Conservation (phyloP, 2,329 filamentous ascomycete genomes). For the Alternaria arbusti region DNA sequence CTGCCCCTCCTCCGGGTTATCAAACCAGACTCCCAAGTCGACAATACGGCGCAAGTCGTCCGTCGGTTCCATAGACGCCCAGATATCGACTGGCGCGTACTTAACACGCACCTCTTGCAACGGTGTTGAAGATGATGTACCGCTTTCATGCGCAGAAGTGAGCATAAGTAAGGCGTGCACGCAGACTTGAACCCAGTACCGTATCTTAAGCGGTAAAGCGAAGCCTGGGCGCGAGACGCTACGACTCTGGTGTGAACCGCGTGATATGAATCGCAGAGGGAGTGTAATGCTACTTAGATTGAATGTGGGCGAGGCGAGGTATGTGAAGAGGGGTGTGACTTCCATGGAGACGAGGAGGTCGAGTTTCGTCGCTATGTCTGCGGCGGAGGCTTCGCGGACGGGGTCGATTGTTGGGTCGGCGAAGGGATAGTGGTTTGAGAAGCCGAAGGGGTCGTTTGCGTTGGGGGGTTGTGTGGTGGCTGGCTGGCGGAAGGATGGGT, state of each 20-base stretch:
- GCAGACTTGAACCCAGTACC: slow-evolving; percentile 43
- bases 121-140: neutral
- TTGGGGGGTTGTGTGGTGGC: slow-evolving; percentile 4
- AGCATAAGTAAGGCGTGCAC: slow-evolving; percentile 40
- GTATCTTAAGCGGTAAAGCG: slow-evolving; percentile 37
- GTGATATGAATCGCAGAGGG: slow-evolving; percentile 43
- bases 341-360: slow-evolving; percentile 40
- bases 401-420: slow-evolving; percentile 26
- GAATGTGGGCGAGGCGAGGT: slow-evolving; percentile 37
- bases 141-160: neutral
- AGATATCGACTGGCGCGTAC: slow-evolving; percentile 44
- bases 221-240: slow-evolving; percentile 27
- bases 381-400: slow-evolving; percentile 16
- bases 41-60: slow-evolving; percentile 38
- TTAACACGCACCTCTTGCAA: slow-evolving; percentile 34
- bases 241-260: slow-evolving; percentile 29
- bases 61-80: slow-evolving; percentile 43
- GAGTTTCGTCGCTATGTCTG: slow-evolving; percentile 38
- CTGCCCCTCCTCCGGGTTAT: slow-evolving; percentile 20
- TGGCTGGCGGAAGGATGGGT: slow-evolving; percentile 32
- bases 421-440: slow-evolving; percentile 43
- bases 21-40: slow-evolving; percentile 38
- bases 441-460: slow-evolving; percentile 36
- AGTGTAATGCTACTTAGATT: slow-evolving; percentile 37
- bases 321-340: slow-evolving; percentile 43